Evolutionary conservation across 108 stramenopile species (phyloP).

Genomic region (Aurantiochytrium sp.): DNA sequence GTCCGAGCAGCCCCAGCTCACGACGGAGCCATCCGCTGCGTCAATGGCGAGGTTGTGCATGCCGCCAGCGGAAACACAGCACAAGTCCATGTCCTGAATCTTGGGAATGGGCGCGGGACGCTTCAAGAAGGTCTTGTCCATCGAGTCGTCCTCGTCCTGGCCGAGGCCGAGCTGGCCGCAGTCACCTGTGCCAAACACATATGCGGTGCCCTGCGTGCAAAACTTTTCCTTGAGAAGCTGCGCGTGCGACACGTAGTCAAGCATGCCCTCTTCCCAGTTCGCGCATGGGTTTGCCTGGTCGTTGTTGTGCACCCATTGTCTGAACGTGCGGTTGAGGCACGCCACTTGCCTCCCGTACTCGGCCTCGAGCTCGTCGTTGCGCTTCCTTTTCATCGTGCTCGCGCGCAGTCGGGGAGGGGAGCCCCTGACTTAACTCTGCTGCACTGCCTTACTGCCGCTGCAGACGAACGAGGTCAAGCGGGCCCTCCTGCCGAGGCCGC

Average conservation of each 20-base stretch:
- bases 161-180: conserved; percentile 19
- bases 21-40: not conserved
- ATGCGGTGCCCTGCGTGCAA: not conserved
- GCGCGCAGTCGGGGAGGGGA: no score
- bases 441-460: no score
- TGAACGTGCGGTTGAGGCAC: not conserved
- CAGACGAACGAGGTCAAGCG: no score
- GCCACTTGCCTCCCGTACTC: not conserved
- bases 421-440: no score
- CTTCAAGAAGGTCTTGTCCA: not conserved
- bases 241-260: conserved; percentile 7
- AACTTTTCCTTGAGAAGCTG: not conserved
- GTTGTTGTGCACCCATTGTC: conserved; percentile 1
- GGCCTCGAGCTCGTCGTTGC: not conserved
- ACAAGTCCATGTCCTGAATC: not conserved
- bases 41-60: not conserved
- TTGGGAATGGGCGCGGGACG: not conserved
- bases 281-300: not conserved
- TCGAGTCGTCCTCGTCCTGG: not conserved
- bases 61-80: not conserved
- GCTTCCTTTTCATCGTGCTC: not conserved
- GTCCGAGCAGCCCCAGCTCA: not conserved
- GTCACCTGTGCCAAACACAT: not conserved
- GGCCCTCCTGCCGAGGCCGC: no score
- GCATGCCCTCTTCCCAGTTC: not conserved